phyloP scores from a whole-genome alignment of 441 rosid species.

The Manihot esculenta region DNA sequence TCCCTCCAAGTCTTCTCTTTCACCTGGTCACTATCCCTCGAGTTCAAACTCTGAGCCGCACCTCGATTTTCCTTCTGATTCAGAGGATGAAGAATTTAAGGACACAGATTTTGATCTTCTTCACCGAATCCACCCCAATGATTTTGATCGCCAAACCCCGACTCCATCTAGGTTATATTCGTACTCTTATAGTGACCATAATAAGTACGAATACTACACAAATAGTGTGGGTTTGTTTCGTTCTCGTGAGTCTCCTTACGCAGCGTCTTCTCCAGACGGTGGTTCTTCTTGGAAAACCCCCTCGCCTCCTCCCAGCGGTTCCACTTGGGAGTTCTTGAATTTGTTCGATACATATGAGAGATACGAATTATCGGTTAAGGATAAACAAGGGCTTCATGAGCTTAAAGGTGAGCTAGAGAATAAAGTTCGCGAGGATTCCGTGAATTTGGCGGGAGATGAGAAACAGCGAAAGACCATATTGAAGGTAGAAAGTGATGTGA shows the following conservation, averaged over 20 bases:
- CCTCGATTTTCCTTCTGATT: slow-evolving; percentile 54
- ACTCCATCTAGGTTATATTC: slow-evolving; percentile 45
- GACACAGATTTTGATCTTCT: slow-evolving; percentile 35
- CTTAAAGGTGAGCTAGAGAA: slow-evolving; percentile 64
- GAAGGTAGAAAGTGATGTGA: neutral
- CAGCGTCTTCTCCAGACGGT: slow-evolving; percentile 40
- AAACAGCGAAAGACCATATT: slow-evolving; percentile 19
- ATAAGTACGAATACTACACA: slow-evolving; percentile 22
- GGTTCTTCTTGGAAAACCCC: slow-evolving; percentile 62
- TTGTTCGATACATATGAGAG: slow-evolving; percentile 51
- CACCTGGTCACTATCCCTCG: slow-evolving; percentile 32
- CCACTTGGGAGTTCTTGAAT: slow-evolving; percentile 78
- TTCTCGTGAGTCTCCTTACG: neutral
- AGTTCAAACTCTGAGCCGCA: slow-evolving; percentile 54
- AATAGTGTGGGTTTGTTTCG: slow-evolving; percentile 8
- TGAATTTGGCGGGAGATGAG: slow-evolving; percentile 30
- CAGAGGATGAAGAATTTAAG: slow-evolving; percentile 37
- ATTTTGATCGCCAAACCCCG: slow-evolving; percentile 29
- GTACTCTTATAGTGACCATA: slow-evolving; percentile 17
- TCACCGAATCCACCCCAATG: slow-evolving; percentile 43
- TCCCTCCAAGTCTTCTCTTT: slow-evolving; percentile 26
- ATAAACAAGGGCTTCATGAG: slow-evolving; percentile 70
- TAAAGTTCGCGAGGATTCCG: slow-evolving; percentile 32
- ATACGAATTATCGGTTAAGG: slow-evolving; percentile 57
- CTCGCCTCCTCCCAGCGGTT: slow-evolving; percentile 67